Evolutionary conservation across 2,329 filamentous ascomycete species (phyloP), one percentile per base, ranked within the genome.

Genomic region (Xylariaceae sp.): DNA sequence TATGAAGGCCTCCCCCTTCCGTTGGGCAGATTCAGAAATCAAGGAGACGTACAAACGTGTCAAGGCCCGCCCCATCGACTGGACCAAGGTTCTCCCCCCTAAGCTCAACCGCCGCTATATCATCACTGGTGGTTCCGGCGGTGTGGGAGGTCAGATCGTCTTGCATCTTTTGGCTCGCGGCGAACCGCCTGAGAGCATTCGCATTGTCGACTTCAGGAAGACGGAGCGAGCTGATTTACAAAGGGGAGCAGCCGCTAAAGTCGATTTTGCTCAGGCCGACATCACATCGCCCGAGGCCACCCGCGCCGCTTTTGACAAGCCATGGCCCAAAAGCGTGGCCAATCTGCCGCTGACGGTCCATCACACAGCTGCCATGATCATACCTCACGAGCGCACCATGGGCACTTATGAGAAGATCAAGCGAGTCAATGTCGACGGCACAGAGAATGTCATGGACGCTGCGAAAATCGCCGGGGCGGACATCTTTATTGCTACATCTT

Each of bases 111-210:
- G 66, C 4, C 64, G 66, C 16, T 69, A 69, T 47, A 50, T 68
- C 23, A 50, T 69, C 6, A 66, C 64, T 1, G 66, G 66, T 20
- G 66, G 66, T n/a, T 61, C 57, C 62, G 71, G 72, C 22, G 66
- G 69, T 12, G 72, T 76, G 11, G 74, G 74, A 3, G 69, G 71
- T 19, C 70, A 69, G 61, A 69, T 76, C 25, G 64, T 74, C n/a
- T 60, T 69, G 14, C 72, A 76, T 45, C 64, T 77, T 22, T 63
- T 77, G 10, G 60, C 64, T 5, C 70, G 73, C 16, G 74, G 74
- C 5, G 67, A 76, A 56, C 42, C 67, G 2, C 67, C 72, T 7
- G 63, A 68, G 37, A 67, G 67, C 40, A 69, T 77, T 44, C 72
- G 74, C 14, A 69, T 76, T 41, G 53, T 75, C 22, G 74, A 77